Evolutionary conservation across 2,329 filamentous ascomycete species (phyloP).

Genomic region (Fusarium palustre): DNA sequence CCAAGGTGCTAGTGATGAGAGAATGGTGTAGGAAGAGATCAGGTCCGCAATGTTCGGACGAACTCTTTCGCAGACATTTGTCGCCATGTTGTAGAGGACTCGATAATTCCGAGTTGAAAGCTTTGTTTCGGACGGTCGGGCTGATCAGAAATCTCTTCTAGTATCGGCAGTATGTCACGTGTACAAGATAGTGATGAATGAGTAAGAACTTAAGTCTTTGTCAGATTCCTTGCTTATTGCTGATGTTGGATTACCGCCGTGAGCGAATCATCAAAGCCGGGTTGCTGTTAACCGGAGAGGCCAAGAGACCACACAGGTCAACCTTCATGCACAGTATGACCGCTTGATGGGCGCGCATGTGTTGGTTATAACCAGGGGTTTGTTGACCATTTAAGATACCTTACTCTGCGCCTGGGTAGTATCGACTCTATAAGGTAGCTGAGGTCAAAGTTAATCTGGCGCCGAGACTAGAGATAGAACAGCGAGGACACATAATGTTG

Average conservation of each 20-base stretch:
- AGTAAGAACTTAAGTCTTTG: slow-evolving; percentile 9
- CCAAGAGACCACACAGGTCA: not conserved
- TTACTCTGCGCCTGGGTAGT: not conserved
- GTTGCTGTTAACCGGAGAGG: not conserved
- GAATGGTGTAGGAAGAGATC: slow-evolving; percentile 31
- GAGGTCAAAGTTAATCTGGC: too few relatives aligned
- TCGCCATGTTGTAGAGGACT: not conserved
- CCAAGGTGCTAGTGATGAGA: slow-evolving; percentile 25
- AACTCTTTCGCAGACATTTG: accelerated
- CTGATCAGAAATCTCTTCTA: accelerated
- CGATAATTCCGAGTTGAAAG: accelerated
- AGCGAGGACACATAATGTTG: accelerated
- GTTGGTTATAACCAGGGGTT: not conserved
- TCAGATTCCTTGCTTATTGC: not conserved
- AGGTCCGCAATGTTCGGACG: not conserved
- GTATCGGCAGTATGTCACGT: not conserved
- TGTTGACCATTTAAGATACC: not conserved
- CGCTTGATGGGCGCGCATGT: not conserved
- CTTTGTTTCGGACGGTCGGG: accelerated
- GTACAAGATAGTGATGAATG: not conserved
- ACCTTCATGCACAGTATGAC: not conserved
- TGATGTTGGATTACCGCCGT: not conserved
- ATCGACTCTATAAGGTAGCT: too few relatives aligned
- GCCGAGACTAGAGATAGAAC: not conserved
- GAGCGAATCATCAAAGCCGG: not conserved